phyloP scores from a whole-genome alignment of 805 yeast species.

The Zygoascus tannicola region DNA sequence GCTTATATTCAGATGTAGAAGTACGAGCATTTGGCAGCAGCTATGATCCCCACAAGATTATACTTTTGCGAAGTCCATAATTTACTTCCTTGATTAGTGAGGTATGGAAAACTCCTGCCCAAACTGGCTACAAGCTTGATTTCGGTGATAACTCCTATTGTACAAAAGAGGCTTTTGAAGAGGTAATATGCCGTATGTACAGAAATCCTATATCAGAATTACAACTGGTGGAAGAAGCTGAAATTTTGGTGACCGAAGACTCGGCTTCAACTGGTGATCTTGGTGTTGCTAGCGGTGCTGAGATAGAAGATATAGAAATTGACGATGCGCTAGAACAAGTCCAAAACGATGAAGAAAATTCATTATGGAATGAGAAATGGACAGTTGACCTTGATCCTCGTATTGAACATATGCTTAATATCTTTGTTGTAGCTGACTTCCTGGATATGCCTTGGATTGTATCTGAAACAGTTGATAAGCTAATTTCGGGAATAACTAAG shows the following conservation, averaged over 20 bases:
- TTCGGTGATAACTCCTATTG: conserved; percentile 30
- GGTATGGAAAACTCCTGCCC: conserved; percentile 31
- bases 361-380: neutral
- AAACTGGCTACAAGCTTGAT: conserved; percentile 24
- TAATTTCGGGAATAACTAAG: conserved; percentile 31
- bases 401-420: conserved; percentile 16
- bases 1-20: conserved; percentile 9
- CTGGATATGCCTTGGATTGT: conserved; percentile 39
- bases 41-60: conserved; percentile 39
- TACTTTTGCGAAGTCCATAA: conserved; percentile 40
- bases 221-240: neutral
- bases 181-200: conserved; percentile 39
- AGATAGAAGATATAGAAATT: neutral
- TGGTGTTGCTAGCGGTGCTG: neutral
- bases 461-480: conserved; percentile 34
- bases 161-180: conserved; percentile 39
- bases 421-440: conserved; percentile 40
- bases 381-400: neutral
- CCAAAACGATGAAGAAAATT: neutral
- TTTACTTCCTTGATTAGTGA: conserved; percentile 38
- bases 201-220: conserved; percentile 31
- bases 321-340: neutral
- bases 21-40: conserved; percentile 37
- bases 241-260: neutral
- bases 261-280: neutral